Conservation (phyloP, 805 yeast genomes). For the Candida lessepsii region DNA sequence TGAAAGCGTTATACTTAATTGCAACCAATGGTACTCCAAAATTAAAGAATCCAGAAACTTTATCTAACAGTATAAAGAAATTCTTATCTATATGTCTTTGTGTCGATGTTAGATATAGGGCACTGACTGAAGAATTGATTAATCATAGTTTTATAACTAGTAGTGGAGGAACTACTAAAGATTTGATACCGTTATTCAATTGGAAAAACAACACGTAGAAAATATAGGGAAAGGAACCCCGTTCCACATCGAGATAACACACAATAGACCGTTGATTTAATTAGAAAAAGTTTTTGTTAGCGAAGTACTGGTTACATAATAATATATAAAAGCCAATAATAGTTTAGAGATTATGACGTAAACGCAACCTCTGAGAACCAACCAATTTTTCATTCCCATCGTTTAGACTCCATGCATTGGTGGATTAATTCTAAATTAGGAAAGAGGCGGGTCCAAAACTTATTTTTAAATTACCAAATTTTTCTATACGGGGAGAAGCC, state of each 20-base stretch:
- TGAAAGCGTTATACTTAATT: constrained; percentile 71
- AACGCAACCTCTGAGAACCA: too few species aligned
- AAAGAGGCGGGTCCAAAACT: too few species aligned
- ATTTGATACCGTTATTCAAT: constrained; percentile 53
- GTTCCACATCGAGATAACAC: too few species aligned
- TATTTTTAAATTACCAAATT: too few species aligned
- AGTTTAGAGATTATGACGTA: background rate
- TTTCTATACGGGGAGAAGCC: too few species aligned
- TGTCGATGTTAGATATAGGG: constrained; percentile 90
- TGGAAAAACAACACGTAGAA: constrained; percentile 13
- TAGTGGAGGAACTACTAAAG: constrained; percentile 59
- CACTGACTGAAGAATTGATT: constrained; percentile 82
- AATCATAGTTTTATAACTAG: constrained; percentile 67
- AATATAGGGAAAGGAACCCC: too few species aligned
- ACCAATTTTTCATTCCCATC: too few species aligned
- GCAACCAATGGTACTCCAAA: constrained; percentile 83
- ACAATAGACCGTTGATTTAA: background rate
- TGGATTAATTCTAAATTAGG: too few species aligned
- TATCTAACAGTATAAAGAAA: constrained; percentile 75
- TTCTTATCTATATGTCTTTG: constrained; percentile 89
- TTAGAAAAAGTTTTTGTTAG: background rate
- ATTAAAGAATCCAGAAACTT: constrained; percentile 61
- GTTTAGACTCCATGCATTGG: background rate
- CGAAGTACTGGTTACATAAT: constrained; percentile 6
- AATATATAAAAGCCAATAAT: background rate